Percentiles rank a stretch among this genome's conserved stretches.
Evolutionary conservation across 768 basidiomycete species (phyloP).

Genomic region (Suillus discolor): DNA sequence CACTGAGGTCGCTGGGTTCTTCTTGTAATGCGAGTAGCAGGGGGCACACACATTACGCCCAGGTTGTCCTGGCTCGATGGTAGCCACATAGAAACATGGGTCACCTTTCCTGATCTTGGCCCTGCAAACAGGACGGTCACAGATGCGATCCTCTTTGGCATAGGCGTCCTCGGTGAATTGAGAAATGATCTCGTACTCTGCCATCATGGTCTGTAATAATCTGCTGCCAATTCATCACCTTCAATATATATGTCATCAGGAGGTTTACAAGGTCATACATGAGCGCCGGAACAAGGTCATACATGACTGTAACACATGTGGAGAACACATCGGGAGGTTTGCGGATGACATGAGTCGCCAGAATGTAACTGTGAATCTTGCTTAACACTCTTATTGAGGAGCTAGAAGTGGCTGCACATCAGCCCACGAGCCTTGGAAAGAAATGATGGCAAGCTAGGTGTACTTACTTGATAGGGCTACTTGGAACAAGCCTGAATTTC

Average conservation of each 20-base stretch:
- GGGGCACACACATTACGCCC: not conserved
- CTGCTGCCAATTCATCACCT: not conserved
- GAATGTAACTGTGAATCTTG: not conserved
- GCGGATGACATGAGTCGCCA: not conserved
- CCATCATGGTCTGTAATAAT: not conserved
- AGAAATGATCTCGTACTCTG: not conserved
- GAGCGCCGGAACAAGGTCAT: no score
- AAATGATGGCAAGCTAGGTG: no score
- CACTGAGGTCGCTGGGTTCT: not conserved
- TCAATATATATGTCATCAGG: not conserved
- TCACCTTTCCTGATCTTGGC: slow-evolving; percentile 3
- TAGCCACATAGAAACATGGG: slow-evolving; percentile 8
- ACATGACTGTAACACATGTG: not conserved
- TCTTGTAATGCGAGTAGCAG: not conserved
- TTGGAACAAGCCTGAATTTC: no score
- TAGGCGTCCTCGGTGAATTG: slow-evolving; percentile 8
- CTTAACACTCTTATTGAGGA: no score
- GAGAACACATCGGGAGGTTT: no score
- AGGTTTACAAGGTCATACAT: not conserved
- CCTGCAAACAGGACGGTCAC: not conserved
- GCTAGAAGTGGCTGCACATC: no score
- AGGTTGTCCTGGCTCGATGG: not conserved
- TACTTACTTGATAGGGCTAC: no score
- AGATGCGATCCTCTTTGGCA: slow-evolving; percentile 1
- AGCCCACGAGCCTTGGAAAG: no score